phyloP scores from a whole-genome alignment of 495 filamentous ascomycete species.

The Acidomyces sp. region DNA sequence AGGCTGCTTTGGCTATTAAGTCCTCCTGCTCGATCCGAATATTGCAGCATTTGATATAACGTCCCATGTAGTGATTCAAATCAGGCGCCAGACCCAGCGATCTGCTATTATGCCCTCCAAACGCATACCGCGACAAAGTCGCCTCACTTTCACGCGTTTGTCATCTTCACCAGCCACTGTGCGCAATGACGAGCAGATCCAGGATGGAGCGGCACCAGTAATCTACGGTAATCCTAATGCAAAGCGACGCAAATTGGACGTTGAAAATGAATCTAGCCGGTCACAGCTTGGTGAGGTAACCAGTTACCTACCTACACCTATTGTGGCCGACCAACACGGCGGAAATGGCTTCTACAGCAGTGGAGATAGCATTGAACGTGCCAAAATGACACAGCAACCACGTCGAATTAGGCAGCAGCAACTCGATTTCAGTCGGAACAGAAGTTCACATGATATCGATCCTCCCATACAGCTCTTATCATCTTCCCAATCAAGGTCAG shows the following conservation, averaged over 20 bases:
- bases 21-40: too few relatives aligned
- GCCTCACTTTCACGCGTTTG: constrained; percentile 26
- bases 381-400: constrained; percentile 3
- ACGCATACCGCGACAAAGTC: constrained; percentile 17
- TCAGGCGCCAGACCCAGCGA: too few relatives aligned
- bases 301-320: constrained; percentile 13
- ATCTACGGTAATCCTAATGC: constrained; percentile 13
- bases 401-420: constrained; percentile 10
- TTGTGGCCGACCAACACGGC: constrained; percentile 3
- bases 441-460: constrained; percentile 5
- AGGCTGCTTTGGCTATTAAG: too few relatives aligned
- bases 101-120: not conserved
- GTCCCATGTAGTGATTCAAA: too few relatives aligned
- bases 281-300: constrained; percentile 1
- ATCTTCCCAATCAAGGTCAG: constrained; percentile 2
- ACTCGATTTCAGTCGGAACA: constrained; percentile 9
- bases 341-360: not conserved
- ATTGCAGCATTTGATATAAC: too few relatives aligned
- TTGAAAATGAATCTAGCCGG: not conserved
- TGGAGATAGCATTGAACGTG: constrained; percentile 6
- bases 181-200: constrained; percentile 17
- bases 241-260: constrained; percentile 20
- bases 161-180: constrained; percentile 23
- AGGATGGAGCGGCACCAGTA: constrained; percentile 22
- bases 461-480: constrained; percentile 9